Evolutionary conservation across 2,329 filamentous ascomycete species (phyloP).

Genomic region (Apiospora phragmitis): DNA sequence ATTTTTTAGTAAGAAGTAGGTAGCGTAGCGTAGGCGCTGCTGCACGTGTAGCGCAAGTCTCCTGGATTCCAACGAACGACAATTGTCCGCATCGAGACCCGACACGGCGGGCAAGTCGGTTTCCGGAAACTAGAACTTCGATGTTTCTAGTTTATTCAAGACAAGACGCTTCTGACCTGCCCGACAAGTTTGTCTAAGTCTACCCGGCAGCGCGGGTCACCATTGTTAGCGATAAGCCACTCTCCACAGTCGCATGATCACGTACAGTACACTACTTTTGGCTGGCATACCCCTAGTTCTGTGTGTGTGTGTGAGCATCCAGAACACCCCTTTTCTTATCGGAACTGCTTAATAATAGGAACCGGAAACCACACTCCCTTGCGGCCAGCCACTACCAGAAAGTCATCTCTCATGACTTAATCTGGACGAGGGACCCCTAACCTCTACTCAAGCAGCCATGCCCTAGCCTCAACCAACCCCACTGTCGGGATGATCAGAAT

Average conservation of each 20-base stretch:
- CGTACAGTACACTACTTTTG: neutral
- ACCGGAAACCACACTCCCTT: neutral
- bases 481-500: neutral
- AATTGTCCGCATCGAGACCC: neutral
- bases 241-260: neutral
- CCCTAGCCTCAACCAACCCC: neutral
- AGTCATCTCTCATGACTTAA: neutral
- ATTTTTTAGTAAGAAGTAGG: neutral
- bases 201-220: neutral
- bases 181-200: neutral
- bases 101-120: neutral
- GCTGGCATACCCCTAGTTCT: neutral
- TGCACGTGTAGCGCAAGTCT: neutral
- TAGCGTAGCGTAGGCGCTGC: too few relatives aligned
- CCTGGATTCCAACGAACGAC: neutral
- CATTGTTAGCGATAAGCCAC: neutral
- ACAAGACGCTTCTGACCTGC: neutral
- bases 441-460: neutral
- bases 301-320: neutral
- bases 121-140: neutral
- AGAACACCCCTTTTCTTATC: neutral
- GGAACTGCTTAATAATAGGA: neutral
- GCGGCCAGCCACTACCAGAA: neutral
- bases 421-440: neutral
- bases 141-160: neutral